Conservation (phyloP, 306 rosid genomes). For the Rosa lucieae region DNA sequence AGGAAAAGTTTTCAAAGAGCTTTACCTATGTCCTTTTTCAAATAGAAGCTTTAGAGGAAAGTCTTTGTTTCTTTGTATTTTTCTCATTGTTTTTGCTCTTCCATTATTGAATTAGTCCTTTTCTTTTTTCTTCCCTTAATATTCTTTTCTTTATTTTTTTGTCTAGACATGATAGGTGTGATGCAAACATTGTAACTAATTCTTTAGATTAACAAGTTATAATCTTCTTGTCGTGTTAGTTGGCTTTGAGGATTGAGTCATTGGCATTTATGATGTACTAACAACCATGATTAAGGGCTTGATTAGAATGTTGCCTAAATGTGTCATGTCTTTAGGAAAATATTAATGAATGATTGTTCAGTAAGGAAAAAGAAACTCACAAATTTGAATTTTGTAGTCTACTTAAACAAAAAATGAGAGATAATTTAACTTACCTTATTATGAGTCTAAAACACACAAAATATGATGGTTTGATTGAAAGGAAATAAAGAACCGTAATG, state of each 20-base stretch:
- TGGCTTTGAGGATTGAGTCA: background rate
- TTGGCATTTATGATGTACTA: background rate
- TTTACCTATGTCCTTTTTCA: background rate
- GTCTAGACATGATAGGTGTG: background rate
- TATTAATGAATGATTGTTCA: background rate
- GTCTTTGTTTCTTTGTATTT: background rate
- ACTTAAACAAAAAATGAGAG: background rate
- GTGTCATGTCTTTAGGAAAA: background rate
- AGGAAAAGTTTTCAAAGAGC: background rate
- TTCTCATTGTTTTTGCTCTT: background rate
- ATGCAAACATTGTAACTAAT: slow-evolving; percentile 2
- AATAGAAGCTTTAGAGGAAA: background rate
- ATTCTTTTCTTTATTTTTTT: background rate
- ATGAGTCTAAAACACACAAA: background rate
- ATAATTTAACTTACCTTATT: background rate
- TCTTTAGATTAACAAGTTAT: background rate
- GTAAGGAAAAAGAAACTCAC: background rate
- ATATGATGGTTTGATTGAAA: background rate
- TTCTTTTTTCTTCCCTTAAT: background rate
- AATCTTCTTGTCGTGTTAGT: background rate
- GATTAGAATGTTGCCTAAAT: background rate
- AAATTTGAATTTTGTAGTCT: background rate
- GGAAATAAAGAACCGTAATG: too few relatives aligned
- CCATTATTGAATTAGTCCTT: background rate
- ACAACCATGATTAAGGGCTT: background rate